Percentiles rank a stretch among this genome's conserved stretches.
These are phyloP conservation scores for Myriangium duriaei DNA, from an alignment of 2,329 filamentous ascomycete species.

Conservation along the genomic window DNA sequence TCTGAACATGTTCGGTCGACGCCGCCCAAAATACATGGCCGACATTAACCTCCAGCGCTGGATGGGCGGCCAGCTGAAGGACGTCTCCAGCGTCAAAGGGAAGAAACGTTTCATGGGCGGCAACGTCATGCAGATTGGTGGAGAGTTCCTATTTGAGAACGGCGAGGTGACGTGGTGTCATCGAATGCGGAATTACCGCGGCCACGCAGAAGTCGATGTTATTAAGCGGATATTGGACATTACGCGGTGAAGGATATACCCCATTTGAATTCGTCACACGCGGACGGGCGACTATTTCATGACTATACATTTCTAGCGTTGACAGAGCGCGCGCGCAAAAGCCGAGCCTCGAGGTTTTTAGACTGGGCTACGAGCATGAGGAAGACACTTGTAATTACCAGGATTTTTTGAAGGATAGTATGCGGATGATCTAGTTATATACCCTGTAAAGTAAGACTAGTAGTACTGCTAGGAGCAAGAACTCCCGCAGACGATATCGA, in stretches of 20 bases:
- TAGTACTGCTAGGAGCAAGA: too few species aligned
- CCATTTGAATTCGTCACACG: background rate
- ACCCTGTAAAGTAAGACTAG: too few species aligned
- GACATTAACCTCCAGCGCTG: constrained; percentile 21
- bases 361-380: too few species aligned
- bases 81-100: constrained; percentile 11
- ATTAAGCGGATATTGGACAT: constrained; percentile 26
- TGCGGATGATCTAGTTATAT: too few species aligned
- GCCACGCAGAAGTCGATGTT: constrained; percentile 25
- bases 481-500: too few species aligned
- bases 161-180: constrained; percentile 30
- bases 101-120: constrained; percentile 20
- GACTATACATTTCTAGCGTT: constrained; percentile 6
- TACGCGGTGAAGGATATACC: constrained; percentile 13
- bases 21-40: constrained; percentile 26
- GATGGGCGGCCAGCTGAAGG: constrained; percentile 20
- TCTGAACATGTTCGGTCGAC: constrained; percentile 20
- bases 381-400: too few species aligned
- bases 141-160: constrained; percentile 30
- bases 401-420: too few species aligned
- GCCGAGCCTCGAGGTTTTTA: too few species aligned
- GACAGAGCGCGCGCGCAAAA: too few species aligned
- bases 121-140: constrained; percentile 27
- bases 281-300: too few species aligned
- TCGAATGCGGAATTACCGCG: constrained; percentile 27